These are phyloP conservation scores for Selenicereus undatus DNA, from an alignment of 148 eudicot genomes.

Conservation along the genomic window DNA sequence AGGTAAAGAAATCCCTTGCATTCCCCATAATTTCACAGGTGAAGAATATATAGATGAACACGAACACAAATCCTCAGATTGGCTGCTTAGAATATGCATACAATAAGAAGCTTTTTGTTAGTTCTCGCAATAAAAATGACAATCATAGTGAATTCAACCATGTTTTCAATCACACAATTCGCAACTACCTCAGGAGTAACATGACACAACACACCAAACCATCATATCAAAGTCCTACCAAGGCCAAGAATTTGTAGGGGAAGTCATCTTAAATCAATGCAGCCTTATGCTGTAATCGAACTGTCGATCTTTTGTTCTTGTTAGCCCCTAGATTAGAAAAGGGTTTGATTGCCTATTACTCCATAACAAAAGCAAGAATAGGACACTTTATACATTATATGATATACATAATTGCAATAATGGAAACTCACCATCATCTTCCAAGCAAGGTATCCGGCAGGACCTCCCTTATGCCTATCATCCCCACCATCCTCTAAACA, in stretches of 20 bases:
- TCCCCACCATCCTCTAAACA: slow-evolving; percentile 36
- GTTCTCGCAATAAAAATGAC: not conserved
- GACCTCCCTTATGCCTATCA: slow-evolving; percentile 61
- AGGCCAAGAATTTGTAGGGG: not conserved
- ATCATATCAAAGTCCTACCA: not conserved
- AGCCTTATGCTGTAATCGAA: too few species aligned
- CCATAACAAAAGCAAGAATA: not conserved
- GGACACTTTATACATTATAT: not conserved
- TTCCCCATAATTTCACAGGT: not conserved
- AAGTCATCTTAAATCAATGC: too few species aligned
- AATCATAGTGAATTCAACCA: not conserved
- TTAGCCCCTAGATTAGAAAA: not conserved
- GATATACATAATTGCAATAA: not conserved
- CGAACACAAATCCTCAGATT: not conserved
- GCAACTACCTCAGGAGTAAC: not conserved
- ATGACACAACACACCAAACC: not conserved
- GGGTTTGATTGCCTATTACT: not conserved
- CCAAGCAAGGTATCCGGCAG: slow-evolving; percentile 95
- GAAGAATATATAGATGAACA: not conserved
- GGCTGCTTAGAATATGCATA: not conserved
- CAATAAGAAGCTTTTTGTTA: too few species aligned
- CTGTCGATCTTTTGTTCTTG: not conserved
- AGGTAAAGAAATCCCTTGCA: too few species aligned
- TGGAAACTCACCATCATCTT: slow-evolving; percentile 73
- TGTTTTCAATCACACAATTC: not conserved